Conservation (phyloP, 352 stramenopile genomes). For the Phytophthora podocarpi region DNA sequence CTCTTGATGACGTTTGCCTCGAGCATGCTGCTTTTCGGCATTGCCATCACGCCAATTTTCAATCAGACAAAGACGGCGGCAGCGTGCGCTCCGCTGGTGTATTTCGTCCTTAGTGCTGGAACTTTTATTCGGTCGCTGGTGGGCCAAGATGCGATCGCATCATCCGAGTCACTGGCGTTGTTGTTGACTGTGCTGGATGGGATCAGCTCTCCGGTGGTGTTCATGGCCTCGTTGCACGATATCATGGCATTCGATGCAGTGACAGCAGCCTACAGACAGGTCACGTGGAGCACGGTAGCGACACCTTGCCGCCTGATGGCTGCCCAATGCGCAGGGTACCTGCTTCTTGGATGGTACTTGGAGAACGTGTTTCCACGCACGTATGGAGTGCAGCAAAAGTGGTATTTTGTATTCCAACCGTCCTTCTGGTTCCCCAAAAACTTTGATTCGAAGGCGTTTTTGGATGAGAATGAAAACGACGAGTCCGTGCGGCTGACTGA, state of each 20-base stretch:
- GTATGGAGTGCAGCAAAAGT: slow-evolving; percentile 91
- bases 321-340: slow-evolving; percentile 85
- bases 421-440: slow-evolving; percentile 80
- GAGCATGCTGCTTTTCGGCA: slow-evolving; percentile 71
- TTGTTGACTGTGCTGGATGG: slow-evolving; percentile 46
- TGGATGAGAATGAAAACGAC: slow-evolving; percentile 21
- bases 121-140: slow-evolving; percentile 59
- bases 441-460: not conserved
- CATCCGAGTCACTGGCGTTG: slow-evolving; percentile 38
- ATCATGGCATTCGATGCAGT: slow-evolving; percentile 60
- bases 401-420: slow-evolving; percentile 91
- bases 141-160: slow-evolving; percentile 52
- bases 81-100: slow-evolving; percentile 65
- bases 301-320: slow-evolving; percentile 69
- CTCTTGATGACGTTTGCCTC: slow-evolving; percentile 61
- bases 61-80: slow-evolving; percentile 72
- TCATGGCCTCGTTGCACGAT: slow-evolving; percentile 63
- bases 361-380: slow-evolving; percentile 93
- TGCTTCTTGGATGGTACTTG: slow-evolving; percentile 93
- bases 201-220: slow-evolving; percentile 72
- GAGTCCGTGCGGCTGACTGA: slow-evolving; percentile 35
- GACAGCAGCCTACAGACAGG: slow-evolving; percentile 36
- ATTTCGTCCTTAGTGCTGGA: slow-evolving; percentile 59
- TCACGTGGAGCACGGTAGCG: slow-evolving; percentile 56
- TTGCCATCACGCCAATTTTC: slow-evolving; percentile 80